These are phyloP conservation scores for Tulasnella sp. DNA, from an alignment of 768 basidiomycete species.

Conservation along the genomic window DNA sequence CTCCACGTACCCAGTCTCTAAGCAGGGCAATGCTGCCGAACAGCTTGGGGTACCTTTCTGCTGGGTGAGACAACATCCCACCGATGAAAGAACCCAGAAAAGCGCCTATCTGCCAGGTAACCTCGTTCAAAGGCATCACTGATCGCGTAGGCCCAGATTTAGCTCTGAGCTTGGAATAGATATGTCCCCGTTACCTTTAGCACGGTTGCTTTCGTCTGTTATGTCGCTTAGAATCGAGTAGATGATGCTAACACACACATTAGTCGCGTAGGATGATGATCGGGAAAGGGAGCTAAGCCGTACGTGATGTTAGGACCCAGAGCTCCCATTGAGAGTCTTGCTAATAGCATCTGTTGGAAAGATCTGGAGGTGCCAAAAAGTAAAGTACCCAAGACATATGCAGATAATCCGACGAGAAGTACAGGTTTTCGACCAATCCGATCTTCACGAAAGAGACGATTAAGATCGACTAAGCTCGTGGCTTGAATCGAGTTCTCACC, in stretches of 20 bases:
- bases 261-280: background rate
- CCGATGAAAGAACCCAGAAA: constrained; percentile 43
- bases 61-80: constrained; percentile 57
- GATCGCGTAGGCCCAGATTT: background rate
- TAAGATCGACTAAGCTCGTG: background rate
- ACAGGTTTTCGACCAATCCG: constrained; percentile 34
- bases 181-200: constrained; percentile 36
- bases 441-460: constrained; percentile 1
- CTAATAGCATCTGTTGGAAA: constrained; percentile 8
- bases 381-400: constrained; percentile 11
- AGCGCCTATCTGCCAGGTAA: constrained; percentile 19
- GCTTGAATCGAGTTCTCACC: background rate
- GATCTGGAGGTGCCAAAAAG: constrained; percentile 29
- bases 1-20: constrained; percentile 27
- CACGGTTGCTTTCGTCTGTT: constrained; percentile 61
- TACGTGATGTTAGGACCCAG: constrained; percentile 21
- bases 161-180: background rate
- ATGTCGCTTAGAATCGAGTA: constrained; percentile 63
- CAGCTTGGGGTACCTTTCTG: constrained; percentile 47
- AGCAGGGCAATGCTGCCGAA: constrained; percentile 48
- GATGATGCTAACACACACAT: constrained; percentile 34
- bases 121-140: constrained; percentile 14
- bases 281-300: background rate
- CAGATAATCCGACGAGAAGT: constrained; percentile 31
- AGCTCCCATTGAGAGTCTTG: constrained; percentile 13